Percentiles rank a stretch among this genome's conserved stretches.
These are phyloP conservation scores for Rhizoclosmatium globosum DNA, from an alignment of 192 early-diverging fungal genomes.

Conservation along the genomic window DNA sequence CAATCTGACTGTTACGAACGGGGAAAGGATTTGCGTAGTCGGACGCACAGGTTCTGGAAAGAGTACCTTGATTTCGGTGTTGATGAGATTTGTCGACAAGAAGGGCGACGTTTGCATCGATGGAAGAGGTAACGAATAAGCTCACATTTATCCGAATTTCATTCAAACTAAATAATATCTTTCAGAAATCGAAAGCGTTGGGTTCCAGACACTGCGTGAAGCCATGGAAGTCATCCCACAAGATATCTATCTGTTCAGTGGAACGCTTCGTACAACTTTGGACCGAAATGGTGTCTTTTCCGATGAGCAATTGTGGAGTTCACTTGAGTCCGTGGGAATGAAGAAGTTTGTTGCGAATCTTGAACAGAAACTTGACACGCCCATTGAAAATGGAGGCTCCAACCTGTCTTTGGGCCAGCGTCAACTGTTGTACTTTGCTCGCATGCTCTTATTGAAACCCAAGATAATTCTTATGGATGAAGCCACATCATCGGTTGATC, in stretches of 20 bases:
- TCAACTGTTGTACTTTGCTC: conserved; percentile 59
- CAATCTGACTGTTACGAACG: conserved; percentile 45
- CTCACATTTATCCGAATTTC: conserved; percentile 38
- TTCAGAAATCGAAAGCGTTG: conserved; percentile 50
- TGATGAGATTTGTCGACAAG: conserved; percentile 69
- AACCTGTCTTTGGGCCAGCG: conserved; percentile 85
- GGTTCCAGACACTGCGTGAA: conserved; percentile 49
- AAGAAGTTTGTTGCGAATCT: conserved; percentile 66
- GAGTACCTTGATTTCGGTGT: conserved; percentile 44
- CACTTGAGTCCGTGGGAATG: conserved; percentile 67
- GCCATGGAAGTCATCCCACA: conserved; percentile 64
- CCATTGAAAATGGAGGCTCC: conserved; percentile 69
- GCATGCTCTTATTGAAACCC: conserved; percentile 34
- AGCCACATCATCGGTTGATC: conserved; percentile 59
- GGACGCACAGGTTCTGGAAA: conserved; percentile 65
- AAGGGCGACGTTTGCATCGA: conserved; percentile 69
- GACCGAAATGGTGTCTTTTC: conserved; percentile 66
- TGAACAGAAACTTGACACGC: conserved; percentile 70
- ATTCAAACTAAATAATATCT: conserved; percentile 1
- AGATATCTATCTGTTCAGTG: conserved; percentile 64
- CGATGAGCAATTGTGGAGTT: conserved; percentile 78
- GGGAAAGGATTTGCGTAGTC: conserved; percentile 59
- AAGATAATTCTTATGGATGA: conserved; percentile 51
- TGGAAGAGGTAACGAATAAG: conserved; percentile 56
- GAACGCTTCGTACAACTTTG: conserved; percentile 68